Conservation (phyloP, 306 rosid species). For the Lathyrus aphaca region DNA sequence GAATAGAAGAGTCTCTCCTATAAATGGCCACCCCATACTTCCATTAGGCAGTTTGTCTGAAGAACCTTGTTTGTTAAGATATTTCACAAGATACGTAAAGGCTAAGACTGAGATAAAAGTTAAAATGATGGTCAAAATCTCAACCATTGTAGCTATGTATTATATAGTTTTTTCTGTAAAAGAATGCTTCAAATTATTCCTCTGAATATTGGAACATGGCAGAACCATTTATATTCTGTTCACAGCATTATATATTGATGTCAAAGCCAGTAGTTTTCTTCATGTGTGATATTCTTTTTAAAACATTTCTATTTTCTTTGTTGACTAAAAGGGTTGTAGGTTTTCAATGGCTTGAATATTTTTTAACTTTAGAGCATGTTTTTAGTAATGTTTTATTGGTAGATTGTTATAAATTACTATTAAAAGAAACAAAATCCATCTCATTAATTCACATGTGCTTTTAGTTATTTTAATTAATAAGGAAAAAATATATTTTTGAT, state of each 20-base stretch:
- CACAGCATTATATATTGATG: background rate
- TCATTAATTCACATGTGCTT: no score
- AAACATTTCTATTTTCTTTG: no score
- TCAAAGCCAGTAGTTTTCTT: no score
- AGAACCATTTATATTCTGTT: background rate
- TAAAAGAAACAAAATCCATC: no score
- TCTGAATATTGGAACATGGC: background rate
- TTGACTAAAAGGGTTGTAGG: no score
- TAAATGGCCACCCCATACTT: conserved; percentile 70
- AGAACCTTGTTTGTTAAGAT: conserved; percentile 17
- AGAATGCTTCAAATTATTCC: conserved; percentile 18
- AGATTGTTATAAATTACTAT: no score
- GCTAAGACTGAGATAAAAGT: conserved; percentile 39
- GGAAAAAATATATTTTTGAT: no score
- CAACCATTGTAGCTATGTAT: conserved; percentile 42
- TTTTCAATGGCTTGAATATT: no score
- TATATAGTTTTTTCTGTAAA: background rate
- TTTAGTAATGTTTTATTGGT: no score
- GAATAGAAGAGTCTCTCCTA: conserved; percentile 67
- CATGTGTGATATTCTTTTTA: no score
- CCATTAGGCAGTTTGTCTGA: conserved; percentile 56
- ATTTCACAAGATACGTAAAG: conserved; percentile 48
- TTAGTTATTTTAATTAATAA: no score
- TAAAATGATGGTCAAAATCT: conserved; percentile 29
- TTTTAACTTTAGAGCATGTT: no score